Base-by-base conservation (phyloP, 2,329 filamentous ascomycete genomes). In the Bipolaris cookei region DNA sequence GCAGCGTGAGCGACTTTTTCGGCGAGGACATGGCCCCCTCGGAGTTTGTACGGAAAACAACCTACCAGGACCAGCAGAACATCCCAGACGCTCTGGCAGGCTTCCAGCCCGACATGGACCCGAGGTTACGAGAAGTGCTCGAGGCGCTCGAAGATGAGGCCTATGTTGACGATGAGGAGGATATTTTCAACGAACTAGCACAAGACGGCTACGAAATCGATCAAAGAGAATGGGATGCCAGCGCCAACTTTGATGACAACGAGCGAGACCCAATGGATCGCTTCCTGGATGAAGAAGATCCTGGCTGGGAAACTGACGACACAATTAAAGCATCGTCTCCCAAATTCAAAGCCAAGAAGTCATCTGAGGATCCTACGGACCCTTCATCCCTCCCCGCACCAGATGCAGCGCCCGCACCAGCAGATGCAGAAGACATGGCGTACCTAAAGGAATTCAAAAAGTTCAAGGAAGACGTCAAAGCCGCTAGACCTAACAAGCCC, bases 41-140 rank as follows among this genome's bases (percentile, higher is more conserved):
- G 7, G 92, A 92, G 70, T 94, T 91, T 72, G 82, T 93, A 43
- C 86, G 86, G 53, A 87, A 88, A 69, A 80, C 86, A 30, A 92
- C 89, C 43, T 98, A 98, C 74, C 91, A 98, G 76, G 89, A 92
- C 52, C 92, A 97, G 78, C 95, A 99, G 77, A 86, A 97, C 68
- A 81, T 98, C 1, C 95, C 95, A 0, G 95, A 99, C 78, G 88
- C 87, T 6, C 90, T 99, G 69, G 89, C 90, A 2, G 95, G 95
- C 0, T 97, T 99, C 76, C 90, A 99, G 77, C 95, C 96, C 6
- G 93, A 98, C 72, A 98, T 99, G 95, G 96, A 99, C 71, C 93
- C 93, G 2, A 84, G 94, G 37, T 76, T 99, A 65, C 86, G 95
- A 43, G 95, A 99, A 76, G 92, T 93, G 4, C 79, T 99, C 21